Conservation (phyloP, 2,329 filamentous ascomycete species). For the Penicillium aurantiogriseum region DNA sequence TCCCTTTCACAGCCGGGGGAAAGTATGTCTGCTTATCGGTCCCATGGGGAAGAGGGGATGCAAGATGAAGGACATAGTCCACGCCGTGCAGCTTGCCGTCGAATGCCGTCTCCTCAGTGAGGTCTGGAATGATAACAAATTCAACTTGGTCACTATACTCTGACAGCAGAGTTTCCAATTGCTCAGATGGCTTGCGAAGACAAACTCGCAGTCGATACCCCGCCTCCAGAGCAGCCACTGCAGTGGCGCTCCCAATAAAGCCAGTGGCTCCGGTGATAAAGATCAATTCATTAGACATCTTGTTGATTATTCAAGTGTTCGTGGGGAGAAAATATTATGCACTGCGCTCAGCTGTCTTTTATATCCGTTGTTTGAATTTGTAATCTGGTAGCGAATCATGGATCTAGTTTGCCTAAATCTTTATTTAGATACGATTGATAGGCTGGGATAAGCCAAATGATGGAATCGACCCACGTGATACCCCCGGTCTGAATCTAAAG, state of each 20-base stretch:
- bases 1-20: constrained; percentile 25
- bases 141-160: constrained; percentile 17
- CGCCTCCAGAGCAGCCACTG: constrained; percentile 18
- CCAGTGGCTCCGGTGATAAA: constrained; percentile 30
- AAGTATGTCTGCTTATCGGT: constrained; percentile 21
- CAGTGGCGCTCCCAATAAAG: constrained; percentile 26
- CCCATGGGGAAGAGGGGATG: constrained; percentile 23
- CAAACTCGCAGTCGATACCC: constrained; percentile 26
- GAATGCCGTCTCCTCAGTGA: constrained; percentile 19
- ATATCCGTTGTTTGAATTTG: background rate
- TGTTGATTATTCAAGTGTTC: constrained; percentile 5
- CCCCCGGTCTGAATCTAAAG: no score
- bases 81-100: constrained; percentile 19
- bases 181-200: constrained; percentile 17
- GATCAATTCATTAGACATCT: constrained; percentile 17
- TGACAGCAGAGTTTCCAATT: constrained; percentile 11
- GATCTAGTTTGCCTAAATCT: background rate
- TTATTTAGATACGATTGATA: background rate
- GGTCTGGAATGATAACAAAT: constrained; percentile 20
- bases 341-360: background rate
- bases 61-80: constrained; percentile 28
- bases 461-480: background rate
- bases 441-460: background rate
- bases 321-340: background rate
- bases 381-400: background rate